Percentiles rank a stretch among this genome's conserved stretches.
phyloP scores from a whole-genome alignment of 208 protist genomes.

The Giardia duodenalis region DNA sequence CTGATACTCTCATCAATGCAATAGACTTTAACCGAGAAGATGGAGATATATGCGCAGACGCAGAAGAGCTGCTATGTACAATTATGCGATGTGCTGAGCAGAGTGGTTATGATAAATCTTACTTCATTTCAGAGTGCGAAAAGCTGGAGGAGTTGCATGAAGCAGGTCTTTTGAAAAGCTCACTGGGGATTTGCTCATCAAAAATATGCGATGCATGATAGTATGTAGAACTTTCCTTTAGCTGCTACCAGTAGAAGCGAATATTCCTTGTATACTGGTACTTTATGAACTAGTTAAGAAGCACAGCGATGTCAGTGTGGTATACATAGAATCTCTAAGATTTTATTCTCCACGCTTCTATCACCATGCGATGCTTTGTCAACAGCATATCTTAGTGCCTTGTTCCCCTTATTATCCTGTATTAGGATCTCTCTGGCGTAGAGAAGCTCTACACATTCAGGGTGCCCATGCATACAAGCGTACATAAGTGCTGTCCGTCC shows the following conservation, averaged over 20 bases:
- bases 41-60: neutral
- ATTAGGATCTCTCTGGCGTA: neutral
- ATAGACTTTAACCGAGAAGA: neutral
- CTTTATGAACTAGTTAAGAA: no score
- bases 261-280: no score
- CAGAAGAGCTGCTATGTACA: neutral
- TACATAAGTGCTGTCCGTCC: neutral
- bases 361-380: no score
- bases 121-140: neutral
- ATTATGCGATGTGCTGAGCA: neutral
- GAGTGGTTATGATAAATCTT: neutral
- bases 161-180: neutral
- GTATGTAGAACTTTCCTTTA: neutral
- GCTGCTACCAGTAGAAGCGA: neutral
- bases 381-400: neutral
- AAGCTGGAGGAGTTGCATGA: neutral
- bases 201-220: neutral
- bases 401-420: neutral
- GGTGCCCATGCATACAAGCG: neutral
- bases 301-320: no score
- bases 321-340: no score
- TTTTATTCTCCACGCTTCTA: no score
- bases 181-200: neutral
- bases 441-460: neutral
- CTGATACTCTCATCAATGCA: neutral